Evolutionary conservation across 2,329 filamentous ascomycete species (phyloP).

Genomic region (Stemphylium beticola): DNA sequence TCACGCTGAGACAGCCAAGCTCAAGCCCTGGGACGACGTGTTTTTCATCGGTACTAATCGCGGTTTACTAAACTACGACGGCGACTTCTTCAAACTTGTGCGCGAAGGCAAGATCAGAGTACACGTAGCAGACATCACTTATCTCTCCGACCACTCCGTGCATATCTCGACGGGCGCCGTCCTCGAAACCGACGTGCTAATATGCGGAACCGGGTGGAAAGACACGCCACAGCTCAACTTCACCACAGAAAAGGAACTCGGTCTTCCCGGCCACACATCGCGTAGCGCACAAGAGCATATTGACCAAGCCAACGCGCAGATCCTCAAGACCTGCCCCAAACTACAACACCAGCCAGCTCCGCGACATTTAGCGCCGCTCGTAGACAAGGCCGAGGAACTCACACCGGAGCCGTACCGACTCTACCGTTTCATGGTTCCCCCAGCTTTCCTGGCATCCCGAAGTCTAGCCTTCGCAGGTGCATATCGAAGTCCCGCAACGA

Average conservation of each 20-base stretch:
- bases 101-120: constrained; percentile 60
- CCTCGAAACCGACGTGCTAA: constrained; percentile 58
- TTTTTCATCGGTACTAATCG: constrained; percentile 63
- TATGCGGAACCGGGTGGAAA: constrained; percentile 65
- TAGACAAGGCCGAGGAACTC: constrained; percentile 6
- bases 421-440: constrained; percentile 53
- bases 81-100: constrained; percentile 64
- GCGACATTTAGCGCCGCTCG: constrained; percentile 13
- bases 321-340: constrained; percentile 54
- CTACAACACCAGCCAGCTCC: constrained; percentile 58
- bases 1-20: constrained; percentile 48
- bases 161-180: constrained; percentile 56
- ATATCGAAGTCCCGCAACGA: constrained; percentile 46
- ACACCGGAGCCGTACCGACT: constrained; percentile 49
- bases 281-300: constrained; percentile 59
- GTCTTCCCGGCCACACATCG: constrained; percentile 28
- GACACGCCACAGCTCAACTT: constrained; percentile 61
- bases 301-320: constrained; percentile 38
- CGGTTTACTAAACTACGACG: constrained; percentile 65
- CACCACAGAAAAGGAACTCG: constrained; percentile 37
- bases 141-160: constrained; percentile 54
- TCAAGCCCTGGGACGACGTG: constrained; percentile 51
- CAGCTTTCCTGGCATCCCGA: constrained; percentile 36
- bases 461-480: constrained; percentile 52
- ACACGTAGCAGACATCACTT: constrained; percentile 61